These are phyloP conservation scores for Lasiodiplodia hormozganensis DNA, from an alignment of 2,329 filamentous ascomycete genomes.

Conservation along the genomic window DNA sequence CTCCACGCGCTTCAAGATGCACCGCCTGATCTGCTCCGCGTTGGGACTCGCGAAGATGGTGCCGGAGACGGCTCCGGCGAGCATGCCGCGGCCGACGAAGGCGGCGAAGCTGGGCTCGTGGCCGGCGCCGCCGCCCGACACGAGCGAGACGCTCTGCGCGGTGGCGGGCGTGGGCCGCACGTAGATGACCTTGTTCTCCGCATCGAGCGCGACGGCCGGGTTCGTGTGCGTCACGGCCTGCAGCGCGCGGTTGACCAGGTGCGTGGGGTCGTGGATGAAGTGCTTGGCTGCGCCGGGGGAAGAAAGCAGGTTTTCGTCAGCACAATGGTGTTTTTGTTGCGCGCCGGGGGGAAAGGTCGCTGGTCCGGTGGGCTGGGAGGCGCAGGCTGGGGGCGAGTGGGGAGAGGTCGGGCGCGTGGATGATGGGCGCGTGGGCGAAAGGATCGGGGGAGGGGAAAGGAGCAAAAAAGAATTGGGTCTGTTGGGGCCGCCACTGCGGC, in stretches of 20 bases:
- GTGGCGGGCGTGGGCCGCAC: slow-evolving; percentile 63
- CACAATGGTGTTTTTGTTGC: background rate
- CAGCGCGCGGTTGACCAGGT: slow-evolving; percentile 79
- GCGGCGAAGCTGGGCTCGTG: slow-evolving; percentile 89
- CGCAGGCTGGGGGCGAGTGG: background rate
- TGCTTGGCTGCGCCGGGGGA: slow-evolving; percentile 65
- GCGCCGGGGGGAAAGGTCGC: background rate
- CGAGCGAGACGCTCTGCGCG: slow-evolving; percentile 72
- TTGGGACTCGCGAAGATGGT: slow-evolving; percentile 85
- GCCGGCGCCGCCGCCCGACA: slow-evolving; percentile 88
- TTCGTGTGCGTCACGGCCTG: slow-evolving; percentile 82
- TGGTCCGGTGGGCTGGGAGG: background rate
- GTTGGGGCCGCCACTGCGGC: background rate
- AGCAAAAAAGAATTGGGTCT: slow-evolving; percentile 1
- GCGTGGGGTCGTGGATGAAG: slow-evolving; percentile 84
- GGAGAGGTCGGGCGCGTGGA: background rate
- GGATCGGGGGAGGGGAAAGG: background rate
- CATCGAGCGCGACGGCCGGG: slow-evolving; percentile 80
- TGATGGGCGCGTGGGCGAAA: slow-evolving; percentile 5
- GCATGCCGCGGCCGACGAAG: slow-evolving; percentile 82
- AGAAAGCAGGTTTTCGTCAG: background rate
- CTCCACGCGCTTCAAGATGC: slow-evolving; percentile 75
- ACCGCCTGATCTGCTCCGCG: slow-evolving; percentile 81
- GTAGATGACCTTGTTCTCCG: slow-evolving; percentile 83
- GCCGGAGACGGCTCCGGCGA: slow-evolving; percentile 82